Evolutionary conservation across 1,284 basidiomycete genomes (phyloP).

Genomic region (Psilocybe mexicana): DNA sequence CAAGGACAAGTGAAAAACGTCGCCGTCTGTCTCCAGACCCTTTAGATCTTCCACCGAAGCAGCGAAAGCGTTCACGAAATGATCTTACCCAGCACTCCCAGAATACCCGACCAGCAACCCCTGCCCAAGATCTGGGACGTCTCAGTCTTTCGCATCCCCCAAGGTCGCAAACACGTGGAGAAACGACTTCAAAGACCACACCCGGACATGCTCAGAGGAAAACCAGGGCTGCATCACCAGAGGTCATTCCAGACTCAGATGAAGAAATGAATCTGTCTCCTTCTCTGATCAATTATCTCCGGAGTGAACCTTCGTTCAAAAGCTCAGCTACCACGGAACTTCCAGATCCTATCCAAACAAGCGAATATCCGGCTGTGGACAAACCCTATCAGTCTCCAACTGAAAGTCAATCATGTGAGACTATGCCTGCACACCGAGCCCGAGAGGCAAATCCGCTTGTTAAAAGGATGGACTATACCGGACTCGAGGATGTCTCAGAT

Average conservation of each 20-base stretch:
- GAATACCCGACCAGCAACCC: not conserved
- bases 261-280: conserved; percentile 31
- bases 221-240: conserved; percentile 27
- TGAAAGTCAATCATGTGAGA: conserved; percentile 13
- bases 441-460: conserved; percentile 54
- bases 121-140: not conserved
- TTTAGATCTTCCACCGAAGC: conserved; percentile 23
- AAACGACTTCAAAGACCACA: not conserved
- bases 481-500: conserved; percentile 32
- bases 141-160: not conserved
- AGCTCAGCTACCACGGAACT: not conserved
- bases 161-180: not conserved
- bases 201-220: conserved; percentile 6
- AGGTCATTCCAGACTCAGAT: conserved; percentile 41
- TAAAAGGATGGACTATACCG: conserved; percentile 44
- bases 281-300: not conserved
- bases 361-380: not conserved
- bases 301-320: not conserved
- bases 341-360: not conserved
- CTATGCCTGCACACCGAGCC: conserved; percentile 44
- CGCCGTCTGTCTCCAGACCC: conserved; percentile 5
- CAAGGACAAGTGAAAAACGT: not conserved
- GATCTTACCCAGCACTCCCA: not conserved
- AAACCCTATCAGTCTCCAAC: not conserved
- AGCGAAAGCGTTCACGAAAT: conserved; percentile 26